Base-by-base conservation (phyloP, 805 yeast genomes). In the Saturnispora kantuleensis region DNA sequence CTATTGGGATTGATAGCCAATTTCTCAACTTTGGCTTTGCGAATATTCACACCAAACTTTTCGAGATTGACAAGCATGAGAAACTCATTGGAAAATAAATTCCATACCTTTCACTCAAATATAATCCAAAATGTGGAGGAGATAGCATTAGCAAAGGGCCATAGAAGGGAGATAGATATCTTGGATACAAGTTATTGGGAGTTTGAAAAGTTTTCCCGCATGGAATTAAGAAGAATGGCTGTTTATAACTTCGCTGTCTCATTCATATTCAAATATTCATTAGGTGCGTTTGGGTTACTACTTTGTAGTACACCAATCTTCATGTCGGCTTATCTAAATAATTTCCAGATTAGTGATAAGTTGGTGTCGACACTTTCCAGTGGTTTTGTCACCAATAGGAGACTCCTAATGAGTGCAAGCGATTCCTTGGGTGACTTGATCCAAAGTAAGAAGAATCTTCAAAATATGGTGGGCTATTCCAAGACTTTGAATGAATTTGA, bases 241-340 rank as follows among this genome's bases (percentile, higher is more conserved):
- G 61, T 83, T 21, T 90, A 88, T 63, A 88, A 88, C 57, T 75
- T 85, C 52, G 84, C 90, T 2, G 93, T 90, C 52, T 85, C 83
- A 41, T 89, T 88, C 55, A 79, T 87, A 44, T 89, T 89, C 49
- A 89, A 89, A 65, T 89, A 89, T 63, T 77, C 87, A 40, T 83
- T 96, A 89, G 97, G 97, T 50, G 97, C 96, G 2, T 86, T 93
- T 30, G 97, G 97, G 10, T 71, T 89, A 48, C 76, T 81, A 1
- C 69, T 89, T 39, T 89, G 97, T 63, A 79, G 96, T 2, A 78
- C 89, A 3, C 97, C 97, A 5, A 84, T 88, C 2, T 89, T 89
- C 58, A 56, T 60, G 4, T 52, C 60, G 2, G 65, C 62, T 5
- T 58, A 61, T 39, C 46, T 53, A 5, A 44, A 50, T 18, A 49